Percentiles rank a stretch among this genome's conserved stretches.
These are phyloP conservation scores for Beauveria scarabaeidicola DNA, from an alignment of 2,329 filamentous ascomycete species.

Conservation along the genomic window DNA sequence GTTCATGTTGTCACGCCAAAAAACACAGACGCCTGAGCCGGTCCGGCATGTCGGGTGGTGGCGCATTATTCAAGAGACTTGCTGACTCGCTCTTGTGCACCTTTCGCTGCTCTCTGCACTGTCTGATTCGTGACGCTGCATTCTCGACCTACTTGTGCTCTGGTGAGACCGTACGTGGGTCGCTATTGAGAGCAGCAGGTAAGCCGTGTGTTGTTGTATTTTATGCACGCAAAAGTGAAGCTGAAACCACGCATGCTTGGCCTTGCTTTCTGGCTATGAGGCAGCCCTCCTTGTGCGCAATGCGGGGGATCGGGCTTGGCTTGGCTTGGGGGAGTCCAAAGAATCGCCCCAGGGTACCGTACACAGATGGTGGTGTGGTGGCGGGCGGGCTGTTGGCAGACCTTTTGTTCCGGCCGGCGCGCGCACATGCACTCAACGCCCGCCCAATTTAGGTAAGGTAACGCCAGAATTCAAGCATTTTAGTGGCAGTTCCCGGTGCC, in stretches of 20 bases:
- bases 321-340: neutral
- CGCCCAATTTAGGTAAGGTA: neutral
- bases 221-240: neutral
- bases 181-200: neutral
- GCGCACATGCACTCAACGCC: too few species aligned
- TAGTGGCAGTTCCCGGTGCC: neutral
- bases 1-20: too few species aligned
- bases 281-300: neutral
- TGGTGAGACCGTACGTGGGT: neutral
- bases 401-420: neutral
- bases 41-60: too few species aligned
- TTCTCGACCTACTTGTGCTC: neutral
- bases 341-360: neutral
- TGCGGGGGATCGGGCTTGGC: neutral
- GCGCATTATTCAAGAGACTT: neutral
- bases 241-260: neutral
- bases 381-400: neutral
- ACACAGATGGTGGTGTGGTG: neutral
- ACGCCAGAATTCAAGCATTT: neutral
- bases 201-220: too few species aligned
- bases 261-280: neutral
- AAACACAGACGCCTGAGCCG: too few species aligned
- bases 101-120: neutral
- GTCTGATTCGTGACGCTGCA: neutral
- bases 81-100: neutral